A percentile compares a stretch with the other conserved stretches of the same genome.
Conservation (phyloP, 257 asterid species). For the Scutellaria galericulata region DNA sequence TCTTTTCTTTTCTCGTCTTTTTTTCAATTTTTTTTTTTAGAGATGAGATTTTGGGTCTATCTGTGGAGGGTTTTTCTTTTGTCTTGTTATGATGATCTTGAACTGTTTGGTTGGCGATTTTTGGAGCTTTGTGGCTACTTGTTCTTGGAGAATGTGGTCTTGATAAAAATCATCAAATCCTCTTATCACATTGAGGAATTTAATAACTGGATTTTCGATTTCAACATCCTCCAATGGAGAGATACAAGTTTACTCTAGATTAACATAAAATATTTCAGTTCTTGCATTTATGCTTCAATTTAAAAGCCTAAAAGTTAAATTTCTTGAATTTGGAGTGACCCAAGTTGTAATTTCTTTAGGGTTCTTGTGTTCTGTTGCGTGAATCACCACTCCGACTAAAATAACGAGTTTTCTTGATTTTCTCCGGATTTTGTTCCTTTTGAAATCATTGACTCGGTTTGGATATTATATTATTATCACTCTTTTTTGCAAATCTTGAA, state of each 20-base stretch:
- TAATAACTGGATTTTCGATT: constrained; percentile 16
- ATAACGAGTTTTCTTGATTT: not conserved
- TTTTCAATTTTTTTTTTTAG: not conserved
- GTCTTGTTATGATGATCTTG: constrained; percentile 1
- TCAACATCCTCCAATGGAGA: constrained; percentile 5
- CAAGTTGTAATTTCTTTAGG: not conserved
- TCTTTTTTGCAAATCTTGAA: too few relatives aligned
- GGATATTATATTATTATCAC: not conserved
- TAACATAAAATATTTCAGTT: not conserved
- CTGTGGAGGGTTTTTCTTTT: constrained; percentile 8
- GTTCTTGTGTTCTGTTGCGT: not conserved
- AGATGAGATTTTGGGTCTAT: constrained; percentile 10
- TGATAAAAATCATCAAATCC: not conserved
- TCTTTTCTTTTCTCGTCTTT: not conserved
- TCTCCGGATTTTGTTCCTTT: not conserved
- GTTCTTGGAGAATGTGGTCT: constrained; percentile 30
- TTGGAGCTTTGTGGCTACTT: not conserved
- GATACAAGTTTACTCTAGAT: constrained; percentile 2
- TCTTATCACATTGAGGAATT: constrained; percentile 21
- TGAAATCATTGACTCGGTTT: not conserved
- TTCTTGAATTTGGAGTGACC: not conserved
- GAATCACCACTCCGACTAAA: not conserved
- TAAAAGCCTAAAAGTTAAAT: not conserved
- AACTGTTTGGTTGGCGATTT: constrained; percentile 20
- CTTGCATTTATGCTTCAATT: too few relatives aligned